Evolutionary conservation across 345 rosid species (phyloP).

Genomic region (Heritiera littoralis): DNA sequence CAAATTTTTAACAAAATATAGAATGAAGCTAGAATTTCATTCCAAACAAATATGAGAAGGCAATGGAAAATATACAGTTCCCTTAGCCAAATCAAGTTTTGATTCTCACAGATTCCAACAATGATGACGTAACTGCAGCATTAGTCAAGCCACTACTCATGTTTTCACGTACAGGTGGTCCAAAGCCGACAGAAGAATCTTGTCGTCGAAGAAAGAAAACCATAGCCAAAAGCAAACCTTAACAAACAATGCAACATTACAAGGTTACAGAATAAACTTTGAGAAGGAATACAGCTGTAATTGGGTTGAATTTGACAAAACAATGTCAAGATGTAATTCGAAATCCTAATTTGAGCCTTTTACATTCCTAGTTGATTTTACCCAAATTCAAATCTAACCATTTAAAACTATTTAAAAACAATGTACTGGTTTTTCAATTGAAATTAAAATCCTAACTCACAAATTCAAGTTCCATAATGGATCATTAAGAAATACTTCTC

Average conservation of each 20-base stretch:
- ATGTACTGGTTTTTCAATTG: not conserved
- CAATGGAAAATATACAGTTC: not conserved
- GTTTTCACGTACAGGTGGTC: constrained; percentile 84
- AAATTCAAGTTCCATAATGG: not conserved
- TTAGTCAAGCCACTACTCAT: constrained; percentile 65
- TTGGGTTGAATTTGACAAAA: not conserved
- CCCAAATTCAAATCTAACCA: not conserved
- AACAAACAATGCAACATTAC: constrained; percentile 24
- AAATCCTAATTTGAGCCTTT: not conserved
- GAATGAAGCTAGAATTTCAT: constrained; percentile 7
- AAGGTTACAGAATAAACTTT: not conserved
- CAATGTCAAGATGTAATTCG: not conserved
- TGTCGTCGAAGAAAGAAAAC: constrained; percentile 60
- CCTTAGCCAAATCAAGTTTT: constrained; percentile 22
- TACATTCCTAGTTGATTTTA: not conserved
- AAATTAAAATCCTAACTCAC: not conserved
- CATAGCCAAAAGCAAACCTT: constrained; percentile 14
- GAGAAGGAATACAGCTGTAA: not conserved
- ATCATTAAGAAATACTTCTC: not conserved
- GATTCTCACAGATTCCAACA: constrained; percentile 80
- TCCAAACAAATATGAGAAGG: not conserved
- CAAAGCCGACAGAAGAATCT: constrained; percentile 97
- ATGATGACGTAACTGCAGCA: constrained; percentile 72
- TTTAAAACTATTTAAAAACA: not conserved
- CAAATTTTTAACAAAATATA: not conserved